phyloP scores from a whole-genome alignment of 352 stramenopile genomes.

The Globisporangium okanoganense region DNA sequence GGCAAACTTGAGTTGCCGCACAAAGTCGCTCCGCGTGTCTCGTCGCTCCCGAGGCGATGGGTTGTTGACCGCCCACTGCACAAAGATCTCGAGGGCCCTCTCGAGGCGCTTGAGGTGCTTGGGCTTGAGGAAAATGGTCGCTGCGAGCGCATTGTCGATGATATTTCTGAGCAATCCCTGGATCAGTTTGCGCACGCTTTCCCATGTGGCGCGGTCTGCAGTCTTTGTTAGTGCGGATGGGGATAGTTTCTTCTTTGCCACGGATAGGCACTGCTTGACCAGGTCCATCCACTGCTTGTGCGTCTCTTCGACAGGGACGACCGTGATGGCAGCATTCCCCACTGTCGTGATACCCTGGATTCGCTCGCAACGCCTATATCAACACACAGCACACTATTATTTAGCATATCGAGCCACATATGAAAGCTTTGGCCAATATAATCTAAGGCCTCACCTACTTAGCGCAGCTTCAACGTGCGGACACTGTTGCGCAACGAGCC shows the following conservation, averaged over 20 bases:
- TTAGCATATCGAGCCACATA: neutral
- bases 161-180: neutral
- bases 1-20: conserved; percentile 1
- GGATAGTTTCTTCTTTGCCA: neutral
- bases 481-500: neutral
- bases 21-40: neutral
- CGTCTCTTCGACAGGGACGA: neutral
- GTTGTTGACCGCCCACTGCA: neutral
- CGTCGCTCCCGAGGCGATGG: neutral
- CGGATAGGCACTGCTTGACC: neutral
- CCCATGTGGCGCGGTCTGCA: neutral
- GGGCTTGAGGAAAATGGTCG: neutral
- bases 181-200: neutral
- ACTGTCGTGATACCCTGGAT: neutral
- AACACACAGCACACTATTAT: neutral
- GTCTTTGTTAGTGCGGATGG: neutral
- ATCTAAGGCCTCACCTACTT: neutral
- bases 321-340: neutral
- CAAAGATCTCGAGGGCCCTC: neutral
- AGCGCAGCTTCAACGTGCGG: neutral
- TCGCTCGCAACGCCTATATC: neutral
- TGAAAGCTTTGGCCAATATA: neutral
- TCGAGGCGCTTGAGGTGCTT: conserved; percentile 2
- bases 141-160: neutral
- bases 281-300: neutral